phyloP scores from a whole-genome alignment of 192 early-diverging fungal species.

The Coemansia sp. region DNA sequence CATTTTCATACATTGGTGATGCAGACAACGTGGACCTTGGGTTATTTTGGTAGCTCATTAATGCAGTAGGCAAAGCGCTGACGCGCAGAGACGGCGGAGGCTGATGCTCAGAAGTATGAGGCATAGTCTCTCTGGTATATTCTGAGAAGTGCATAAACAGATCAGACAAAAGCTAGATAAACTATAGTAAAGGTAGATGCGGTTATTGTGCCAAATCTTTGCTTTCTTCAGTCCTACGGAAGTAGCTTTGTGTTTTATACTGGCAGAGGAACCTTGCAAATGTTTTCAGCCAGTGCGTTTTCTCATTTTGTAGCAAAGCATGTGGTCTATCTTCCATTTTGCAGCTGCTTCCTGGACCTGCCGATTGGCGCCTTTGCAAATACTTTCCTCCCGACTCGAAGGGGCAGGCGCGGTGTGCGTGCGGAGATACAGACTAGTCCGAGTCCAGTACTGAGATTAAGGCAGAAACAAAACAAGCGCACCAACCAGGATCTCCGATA shows the following conservation, averaged over 20 bases:
- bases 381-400: background rate
- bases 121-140: background rate
- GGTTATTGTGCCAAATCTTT: background rate
- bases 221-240: background rate
- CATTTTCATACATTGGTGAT: background rate
- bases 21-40: background rate
- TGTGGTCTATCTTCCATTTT: background rate
- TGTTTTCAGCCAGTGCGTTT: background rate
- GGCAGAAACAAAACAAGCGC: slow-evolving; percentile 1
- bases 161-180: too few relatives aligned
- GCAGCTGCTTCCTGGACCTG: background rate
- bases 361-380: background rate
- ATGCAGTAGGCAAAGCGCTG: background rate
- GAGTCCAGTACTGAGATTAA: background rate
- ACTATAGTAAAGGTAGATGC: background rate
- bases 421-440: background rate
- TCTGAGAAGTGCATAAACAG: background rate
- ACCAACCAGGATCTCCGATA: background rate
- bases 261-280: background rate
- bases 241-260: background rate
- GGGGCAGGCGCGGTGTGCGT: background rate
- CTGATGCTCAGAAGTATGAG: background rate
- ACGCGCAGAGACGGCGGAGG: background rate
- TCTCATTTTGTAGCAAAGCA: background rate
- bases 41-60: background rate